Evolutionary conservation across 805 yeast species (phyloP).

Genomic region (Lachancea sp.): DNA sequence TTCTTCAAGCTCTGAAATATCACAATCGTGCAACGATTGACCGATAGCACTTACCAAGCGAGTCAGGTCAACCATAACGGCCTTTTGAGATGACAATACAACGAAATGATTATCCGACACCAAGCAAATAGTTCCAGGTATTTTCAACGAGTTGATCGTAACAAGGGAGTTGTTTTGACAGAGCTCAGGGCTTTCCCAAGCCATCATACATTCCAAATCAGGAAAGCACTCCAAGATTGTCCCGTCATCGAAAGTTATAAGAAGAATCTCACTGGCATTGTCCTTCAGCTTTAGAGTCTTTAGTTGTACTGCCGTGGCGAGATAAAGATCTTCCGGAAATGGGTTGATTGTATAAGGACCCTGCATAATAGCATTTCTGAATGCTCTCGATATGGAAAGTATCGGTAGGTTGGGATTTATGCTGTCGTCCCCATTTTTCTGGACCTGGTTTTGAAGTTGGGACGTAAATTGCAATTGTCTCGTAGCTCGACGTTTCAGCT

Average conservation of each 20-base stretch:
- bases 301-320: slow-evolving; percentile 38
- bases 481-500: slow-evolving; percentile 22
- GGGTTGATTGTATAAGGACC: slow-evolving; percentile 54
- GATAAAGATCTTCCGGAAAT: slow-evolving; percentile 48
- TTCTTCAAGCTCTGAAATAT: not conserved
- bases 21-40: slow-evolving; percentile 5
- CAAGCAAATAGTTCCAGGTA: not conserved
- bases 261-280: slow-evolving; percentile 21
- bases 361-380: slow-evolving; percentile 28
- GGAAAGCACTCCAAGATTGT: slow-evolving; percentile 29
- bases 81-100: slow-evolving; percentile 3
- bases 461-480: slow-evolving; percentile 36
- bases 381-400: slow-evolving; percentile 3
- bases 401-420: slow-evolving; percentile 2
- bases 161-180: slow-evolving; percentile 24
- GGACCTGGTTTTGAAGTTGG: slow-evolving; percentile 27
- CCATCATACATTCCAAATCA: slow-evolving; percentile 34
- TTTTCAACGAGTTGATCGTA: slow-evolving; percentile 8
- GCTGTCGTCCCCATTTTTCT: slow-evolving; percentile 12
- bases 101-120: not conserved
- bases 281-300: slow-evolving; percentile 22
- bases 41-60: slow-evolving; percentile 1
- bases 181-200: slow-evolving; percentile 29
- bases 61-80: not conserved
- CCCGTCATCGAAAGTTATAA: slow-evolving; percentile 26